Percentiles rank a stretch among this genome's conserved stretches.
Conservation (phyloP, 1,284 basidiomycete species). For the Mixia osmundae region DNA sequence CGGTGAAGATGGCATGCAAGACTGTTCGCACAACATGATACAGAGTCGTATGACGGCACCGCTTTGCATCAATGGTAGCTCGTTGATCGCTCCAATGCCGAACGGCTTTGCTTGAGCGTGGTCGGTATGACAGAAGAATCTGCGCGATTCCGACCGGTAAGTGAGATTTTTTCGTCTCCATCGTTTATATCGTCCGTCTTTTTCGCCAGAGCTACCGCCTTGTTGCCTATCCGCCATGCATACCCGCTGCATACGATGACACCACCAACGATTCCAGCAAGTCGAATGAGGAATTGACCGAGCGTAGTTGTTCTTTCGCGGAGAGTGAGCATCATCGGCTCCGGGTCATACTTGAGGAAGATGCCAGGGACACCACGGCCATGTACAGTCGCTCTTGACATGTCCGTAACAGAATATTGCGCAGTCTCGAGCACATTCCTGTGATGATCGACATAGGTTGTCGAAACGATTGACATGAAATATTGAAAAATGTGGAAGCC, state of each 20-base stretch:
- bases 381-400: constrained; percentile 51
- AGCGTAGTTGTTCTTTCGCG: constrained; percentile 65
- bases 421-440: constrained; percentile 41
- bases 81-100: too few relatives aligned
- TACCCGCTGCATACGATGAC: constrained; percentile 17
- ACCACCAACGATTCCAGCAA: constrained; percentile 26
- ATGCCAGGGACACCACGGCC: constrained; percentile 55
- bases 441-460: constrained; percentile 58
- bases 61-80: too few relatives aligned
- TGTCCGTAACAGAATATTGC: constrained; percentile 90
- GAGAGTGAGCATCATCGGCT: constrained; percentile 64
- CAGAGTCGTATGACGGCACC: too few relatives aligned
- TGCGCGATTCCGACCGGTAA: too few relatives aligned
- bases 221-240: constrained; percentile 7
- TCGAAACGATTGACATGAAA: constrained; percentile 82
- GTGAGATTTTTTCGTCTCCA: too few relatives aligned
- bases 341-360: constrained; percentile 91
- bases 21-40: too few relatives aligned
- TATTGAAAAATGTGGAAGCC: constrained; percentile 93
- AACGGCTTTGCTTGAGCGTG: too few relatives aligned
- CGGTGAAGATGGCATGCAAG: too few relatives aligned
- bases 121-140: too few relatives aligned
- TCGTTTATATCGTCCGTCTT: too few relatives aligned
- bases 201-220: neutral
- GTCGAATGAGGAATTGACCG: constrained; percentile 56